These are phyloP conservation scores for Flaveria linearis DNA, from an alignment of 129 eudicot genomes.

Conservation along the genomic window DNA sequence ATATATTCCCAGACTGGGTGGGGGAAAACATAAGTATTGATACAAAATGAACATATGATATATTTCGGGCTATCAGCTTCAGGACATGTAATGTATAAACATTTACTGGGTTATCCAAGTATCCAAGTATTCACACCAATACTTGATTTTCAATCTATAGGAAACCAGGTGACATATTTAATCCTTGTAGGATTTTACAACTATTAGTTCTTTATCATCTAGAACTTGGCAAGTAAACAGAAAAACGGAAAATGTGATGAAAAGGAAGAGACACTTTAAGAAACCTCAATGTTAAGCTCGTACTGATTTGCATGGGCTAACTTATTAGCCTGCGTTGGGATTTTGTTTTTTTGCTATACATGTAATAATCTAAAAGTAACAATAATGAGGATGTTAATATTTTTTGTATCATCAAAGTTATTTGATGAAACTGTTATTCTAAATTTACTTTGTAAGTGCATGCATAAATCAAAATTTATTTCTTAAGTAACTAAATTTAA, in stretches of 20 bases:
- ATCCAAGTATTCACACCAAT: background rate
- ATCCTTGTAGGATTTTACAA: background rate
- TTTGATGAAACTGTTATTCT: background rate
- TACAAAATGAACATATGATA: background rate
- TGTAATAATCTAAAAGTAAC: background rate
- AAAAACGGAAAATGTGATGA: background rate
- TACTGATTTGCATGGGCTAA: background rate
- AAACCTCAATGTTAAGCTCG: background rate
- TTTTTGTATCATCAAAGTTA: background rate
- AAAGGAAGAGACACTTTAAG: background rate
- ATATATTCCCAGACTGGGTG: background rate
- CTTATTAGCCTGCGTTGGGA: background rate
- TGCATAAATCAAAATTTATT: background rate
- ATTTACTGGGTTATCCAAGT: background rate
- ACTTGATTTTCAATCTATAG: background rate
- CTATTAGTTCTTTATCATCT: background rate
- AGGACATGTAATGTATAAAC: background rate
- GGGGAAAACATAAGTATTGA: background rate
- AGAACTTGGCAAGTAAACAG: background rate
- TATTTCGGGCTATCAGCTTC: background rate
- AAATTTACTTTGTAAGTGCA: background rate
- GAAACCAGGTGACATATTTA: background rate
- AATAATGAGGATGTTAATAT: background rate
- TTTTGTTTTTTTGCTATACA: background rate
- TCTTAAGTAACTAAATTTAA: background rate